phyloP scores from a whole-genome alignment of 306 rosid genomes.

The Canavalia gladiata region DNA sequence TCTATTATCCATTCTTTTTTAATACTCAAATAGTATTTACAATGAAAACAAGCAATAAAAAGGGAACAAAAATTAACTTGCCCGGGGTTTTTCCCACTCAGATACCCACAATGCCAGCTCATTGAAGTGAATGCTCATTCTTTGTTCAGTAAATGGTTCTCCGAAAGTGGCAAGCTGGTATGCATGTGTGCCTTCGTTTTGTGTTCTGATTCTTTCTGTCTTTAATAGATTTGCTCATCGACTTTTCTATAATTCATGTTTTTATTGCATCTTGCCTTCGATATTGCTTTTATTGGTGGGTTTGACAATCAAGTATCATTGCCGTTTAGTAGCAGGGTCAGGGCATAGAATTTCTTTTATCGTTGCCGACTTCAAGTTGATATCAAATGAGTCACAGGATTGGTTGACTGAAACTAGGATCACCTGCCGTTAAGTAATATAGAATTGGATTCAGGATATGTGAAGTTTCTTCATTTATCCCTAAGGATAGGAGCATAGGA shows the following conservation, averaged over 20 bases:
- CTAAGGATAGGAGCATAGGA: background rate
- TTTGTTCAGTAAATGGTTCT: conserved; percentile 99
- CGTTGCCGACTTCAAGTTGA: background rate
- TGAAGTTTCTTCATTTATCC: conserved; percentile 30
- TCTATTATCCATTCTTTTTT: conserved; percentile 18
- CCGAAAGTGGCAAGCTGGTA: conserved; percentile 99
- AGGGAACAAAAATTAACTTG: conserved; percentile 25
- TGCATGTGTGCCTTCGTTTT: conserved; percentile 42
- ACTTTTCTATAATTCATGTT: conserved; percentile 15
- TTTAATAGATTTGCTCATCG: conserved; percentile 15
- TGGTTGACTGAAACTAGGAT: conserved; percentile 30
- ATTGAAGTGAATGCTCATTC: conserved; percentile 99
- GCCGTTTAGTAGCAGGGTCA: background rate
- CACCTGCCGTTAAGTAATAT: conserved; percentile 18
- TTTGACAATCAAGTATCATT: conserved; percentile 14
- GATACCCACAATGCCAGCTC: conserved; percentile 84
- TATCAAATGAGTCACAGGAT: conserved; percentile 30
- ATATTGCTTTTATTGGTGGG: conserved; percentile 10
- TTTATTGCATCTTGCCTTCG: background rate
- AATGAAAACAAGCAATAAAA: conserved; percentile 30
- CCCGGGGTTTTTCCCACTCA: conserved; percentile 48
- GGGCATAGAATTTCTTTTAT: conserved; percentile 19
- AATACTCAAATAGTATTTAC: conserved; percentile 26
- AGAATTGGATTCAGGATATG: conserved; percentile 16
- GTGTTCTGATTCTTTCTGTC: conserved; percentile 27